Evolutionary conservation across 2,329 filamentous ascomycete species (phyloP).

Genomic region (Fusarium burgessii): DNA sequence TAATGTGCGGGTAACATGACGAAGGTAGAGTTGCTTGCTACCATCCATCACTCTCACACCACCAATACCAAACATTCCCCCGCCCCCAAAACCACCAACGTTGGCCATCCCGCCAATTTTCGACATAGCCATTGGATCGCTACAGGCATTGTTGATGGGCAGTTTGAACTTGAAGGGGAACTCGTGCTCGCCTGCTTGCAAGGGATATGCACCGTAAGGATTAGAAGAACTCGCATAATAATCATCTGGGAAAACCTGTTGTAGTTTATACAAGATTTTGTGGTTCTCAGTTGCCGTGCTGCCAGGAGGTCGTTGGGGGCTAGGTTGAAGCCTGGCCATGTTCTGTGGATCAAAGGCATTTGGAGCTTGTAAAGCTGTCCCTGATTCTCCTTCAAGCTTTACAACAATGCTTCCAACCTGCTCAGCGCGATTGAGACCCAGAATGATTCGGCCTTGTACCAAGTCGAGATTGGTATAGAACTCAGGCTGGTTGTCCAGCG

Average conservation of each 20-base stretch:
- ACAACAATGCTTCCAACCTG: constrained; percentile 79
- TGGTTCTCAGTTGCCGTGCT: constrained; percentile 68
- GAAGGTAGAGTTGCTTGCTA: constrained; percentile 70
- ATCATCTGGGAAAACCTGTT: constrained; percentile 77
- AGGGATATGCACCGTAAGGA: constrained; percentile 64
- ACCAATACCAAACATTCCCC: constrained; percentile 61
- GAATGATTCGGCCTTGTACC: constrained; percentile 71
- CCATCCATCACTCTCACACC: constrained; percentile 72
- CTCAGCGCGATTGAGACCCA: constrained; percentile 73
- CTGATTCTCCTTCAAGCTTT: constrained; percentile 85
- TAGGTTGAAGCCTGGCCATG: constrained; percentile 47
- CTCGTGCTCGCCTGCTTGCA: constrained; percentile 77
- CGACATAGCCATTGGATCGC: constrained; percentile 64
- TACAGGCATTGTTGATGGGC: constrained; percentile 80
- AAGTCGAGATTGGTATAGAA: constrained; percentile 86
- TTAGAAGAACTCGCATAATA: constrained; percentile 56
- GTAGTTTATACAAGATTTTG: constrained; percentile 80
- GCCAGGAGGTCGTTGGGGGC: constrained; percentile 52
- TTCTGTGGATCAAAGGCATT: constrained; percentile 58
- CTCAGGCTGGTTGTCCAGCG: constrained; percentile 73
- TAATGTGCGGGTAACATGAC: constrained; percentile 85
- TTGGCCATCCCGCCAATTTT: constrained; percentile 66
- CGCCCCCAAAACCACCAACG: constrained; percentile 62
- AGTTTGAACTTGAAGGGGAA: constrained; percentile 85
- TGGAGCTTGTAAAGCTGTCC: constrained; percentile 71